Evolutionary conservation across 495 filamentous ascomycete species (phyloP), one percentile per base, ranked within the genome.

Genomic region (Staphylotrichum longicolle): DNA sequence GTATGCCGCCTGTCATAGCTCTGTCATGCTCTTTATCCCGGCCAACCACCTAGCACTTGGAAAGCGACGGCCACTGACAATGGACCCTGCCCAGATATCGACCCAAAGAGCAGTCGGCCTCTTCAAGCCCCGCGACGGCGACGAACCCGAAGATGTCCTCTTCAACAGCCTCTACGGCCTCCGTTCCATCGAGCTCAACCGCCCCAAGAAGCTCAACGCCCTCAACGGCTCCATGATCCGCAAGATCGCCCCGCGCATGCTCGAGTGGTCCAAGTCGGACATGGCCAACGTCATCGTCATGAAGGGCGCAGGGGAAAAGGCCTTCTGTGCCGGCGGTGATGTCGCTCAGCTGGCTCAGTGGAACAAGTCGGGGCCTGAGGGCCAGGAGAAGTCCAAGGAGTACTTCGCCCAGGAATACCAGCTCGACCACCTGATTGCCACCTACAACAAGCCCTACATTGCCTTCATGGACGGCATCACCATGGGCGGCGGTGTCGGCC

Each of bases 401-500:
- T 98, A 92, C 78, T 98, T 98, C 69, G 88, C 74, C 8, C 84
- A 91, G 49, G 94, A 98, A 85, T 98, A 97, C 80, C 84, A 86
- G 70, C 87, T 98, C 55, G 89, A 98, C 76, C 94, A 98, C 76
- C 75, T 91, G 54, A 93, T 98, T 68, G 92, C 95, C n/a, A 96
- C 92, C 52, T 96, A 93, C 78, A 67, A 77, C 33, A 98, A 96
- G 78, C 94, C 94, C 3, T 94, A 93, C 71, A 85, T 98, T 52
- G 91, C 95, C 42, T 89, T 97, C 72, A 93, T 98, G 87, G 95
- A 98, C 70, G 94, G 94, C 58, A 88, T 96, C 70, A 98, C 95
- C 32, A 98, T 98, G 94, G 94, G 94, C 61, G 94, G 94, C 56
- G 94, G 94, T 55, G 95, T 98, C 35, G 94, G 94, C 4, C 83